Conservation (phyloP, 192 early-diverging fungal species). For the Allomyces javanicus region DNA sequence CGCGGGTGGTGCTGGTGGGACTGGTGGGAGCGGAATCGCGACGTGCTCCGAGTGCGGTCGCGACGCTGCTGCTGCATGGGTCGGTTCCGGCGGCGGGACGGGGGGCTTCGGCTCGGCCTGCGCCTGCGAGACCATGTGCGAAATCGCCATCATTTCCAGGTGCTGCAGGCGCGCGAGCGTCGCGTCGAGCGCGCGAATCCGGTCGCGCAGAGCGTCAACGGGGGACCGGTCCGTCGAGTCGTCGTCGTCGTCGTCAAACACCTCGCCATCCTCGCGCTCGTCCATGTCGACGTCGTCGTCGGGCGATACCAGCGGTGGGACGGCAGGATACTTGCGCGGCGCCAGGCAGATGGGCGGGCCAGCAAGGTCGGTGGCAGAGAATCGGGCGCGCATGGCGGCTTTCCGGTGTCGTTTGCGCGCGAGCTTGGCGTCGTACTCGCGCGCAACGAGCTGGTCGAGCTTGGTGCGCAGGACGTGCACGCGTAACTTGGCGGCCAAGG, state of each 20-base stretch:
- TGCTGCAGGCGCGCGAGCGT: neutral
- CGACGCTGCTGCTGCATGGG: neutral
- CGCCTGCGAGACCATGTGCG: neutral
- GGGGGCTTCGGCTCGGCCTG: neutral
- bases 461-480: neutral
- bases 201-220: neutral
- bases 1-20: no score
- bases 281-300: neutral
- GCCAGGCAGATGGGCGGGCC: neutral
- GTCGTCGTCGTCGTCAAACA: no score
- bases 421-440: neutral
- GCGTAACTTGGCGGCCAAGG: neutral
- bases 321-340: neutral
- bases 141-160: neutral
- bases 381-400: neutral
- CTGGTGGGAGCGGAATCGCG: no score
- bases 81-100: neutral
- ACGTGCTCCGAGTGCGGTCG: neutral
- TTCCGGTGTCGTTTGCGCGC: neutral
- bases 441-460: neutral
- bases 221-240: neutral
- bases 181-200: neutral
- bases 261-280: neutral
- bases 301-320: neutral
- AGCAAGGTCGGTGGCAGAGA: neutral